These are phyloP conservation scores for Apiospora malaysiana DNA, from an alignment of 2,329 filamentous ascomycete genomes.

Conservation along the genomic window DNA sequence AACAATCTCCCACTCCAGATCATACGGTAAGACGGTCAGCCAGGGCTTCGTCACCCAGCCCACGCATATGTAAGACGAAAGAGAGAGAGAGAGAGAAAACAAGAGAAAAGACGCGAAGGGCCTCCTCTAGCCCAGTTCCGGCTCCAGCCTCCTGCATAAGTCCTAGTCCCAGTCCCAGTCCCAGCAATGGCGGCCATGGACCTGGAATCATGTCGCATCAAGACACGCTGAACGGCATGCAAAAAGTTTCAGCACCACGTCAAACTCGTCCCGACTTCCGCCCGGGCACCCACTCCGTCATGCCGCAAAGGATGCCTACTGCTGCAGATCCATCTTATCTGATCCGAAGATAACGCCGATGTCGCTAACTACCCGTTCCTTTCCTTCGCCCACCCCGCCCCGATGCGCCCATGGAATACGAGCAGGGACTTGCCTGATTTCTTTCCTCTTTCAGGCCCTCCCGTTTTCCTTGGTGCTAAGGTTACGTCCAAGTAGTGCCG, in stretches of 20 bases:
- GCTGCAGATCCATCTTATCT: slow-evolving; percentile 55
- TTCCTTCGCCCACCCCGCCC: slow-evolving; percentile 6
- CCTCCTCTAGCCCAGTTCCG: background rate
- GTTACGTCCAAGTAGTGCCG: too few relatives aligned
- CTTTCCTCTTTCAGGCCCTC: slow-evolving; percentile 1
- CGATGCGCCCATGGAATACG: slow-evolving; percentile 22
- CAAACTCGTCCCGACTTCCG: slow-evolving; percentile 11
- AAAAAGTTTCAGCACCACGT: slow-evolving; percentile 14
- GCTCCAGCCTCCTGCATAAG: slow-evolving; percentile 14
- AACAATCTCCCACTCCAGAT: slow-evolving; percentile 1
- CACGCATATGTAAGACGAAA: too few relatives aligned
- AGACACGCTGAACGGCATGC: background rate
- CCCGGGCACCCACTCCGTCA: slow-evolving; percentile 3
- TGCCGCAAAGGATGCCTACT: slow-evolving; percentile 21
- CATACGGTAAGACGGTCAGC: background rate
- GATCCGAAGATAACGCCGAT: slow-evolving; percentile 60
- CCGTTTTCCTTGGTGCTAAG: background rate
- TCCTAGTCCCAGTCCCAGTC: too few relatives aligned
- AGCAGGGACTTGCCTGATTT: background rate
- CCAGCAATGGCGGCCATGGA: background rate
- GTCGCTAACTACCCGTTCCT: slow-evolving; percentile 37
- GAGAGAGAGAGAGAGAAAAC: too few relatives aligned
- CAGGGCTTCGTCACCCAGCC: background rate
- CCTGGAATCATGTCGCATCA: background rate
- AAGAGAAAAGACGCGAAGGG: too few relatives aligned